Conservation (phyloP, 2,329 filamentous ascomycete species). For the Hymenoscyphus fraxineus region DNA sequence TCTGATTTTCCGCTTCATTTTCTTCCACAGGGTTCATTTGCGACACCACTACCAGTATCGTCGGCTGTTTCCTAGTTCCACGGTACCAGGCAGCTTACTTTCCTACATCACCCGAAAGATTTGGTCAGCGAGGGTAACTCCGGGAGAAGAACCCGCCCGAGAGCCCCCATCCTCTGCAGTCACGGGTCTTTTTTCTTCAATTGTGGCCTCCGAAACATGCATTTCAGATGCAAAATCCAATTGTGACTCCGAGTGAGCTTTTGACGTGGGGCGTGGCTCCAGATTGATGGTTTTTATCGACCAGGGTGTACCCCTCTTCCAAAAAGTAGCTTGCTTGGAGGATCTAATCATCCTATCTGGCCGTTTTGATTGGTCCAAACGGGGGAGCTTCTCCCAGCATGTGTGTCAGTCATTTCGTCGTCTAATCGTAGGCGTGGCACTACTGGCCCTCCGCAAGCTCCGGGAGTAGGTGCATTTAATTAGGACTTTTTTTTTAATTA, state of each 20-base stretch:
- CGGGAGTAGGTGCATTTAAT: no score
- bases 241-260: not conserved
- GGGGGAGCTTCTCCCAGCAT: conserved; percentile 12
- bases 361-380: conserved; percentile 14
- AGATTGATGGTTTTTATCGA: not conserved
- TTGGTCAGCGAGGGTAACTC: not conserved
- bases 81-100: not conserved
- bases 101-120: conserved; percentile 9
- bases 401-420: conserved; percentile 22
- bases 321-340: conserved; percentile 2
- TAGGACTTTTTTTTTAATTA: no score
- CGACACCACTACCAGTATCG: not conserved
- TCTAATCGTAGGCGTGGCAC: no score
- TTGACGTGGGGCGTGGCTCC: conserved; percentile 18
- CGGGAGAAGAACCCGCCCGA: not conserved
- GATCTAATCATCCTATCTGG: conserved; percentile 23
- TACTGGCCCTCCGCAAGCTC: no score
- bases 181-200: conserved; percentile 11
- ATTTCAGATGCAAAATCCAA: conserved; percentile 3
- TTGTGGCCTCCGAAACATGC: not conserved
- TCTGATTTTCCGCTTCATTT: not conserved
- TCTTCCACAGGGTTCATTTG: not conserved
- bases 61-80: not conserved
- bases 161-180: conserved; percentile 6
- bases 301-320: conserved; percentile 12